Evolutionary conservation across 2,329 filamentous ascomycete genomes (phyloP).

Genomic region (Orbilia blumenaviensis): DNA sequence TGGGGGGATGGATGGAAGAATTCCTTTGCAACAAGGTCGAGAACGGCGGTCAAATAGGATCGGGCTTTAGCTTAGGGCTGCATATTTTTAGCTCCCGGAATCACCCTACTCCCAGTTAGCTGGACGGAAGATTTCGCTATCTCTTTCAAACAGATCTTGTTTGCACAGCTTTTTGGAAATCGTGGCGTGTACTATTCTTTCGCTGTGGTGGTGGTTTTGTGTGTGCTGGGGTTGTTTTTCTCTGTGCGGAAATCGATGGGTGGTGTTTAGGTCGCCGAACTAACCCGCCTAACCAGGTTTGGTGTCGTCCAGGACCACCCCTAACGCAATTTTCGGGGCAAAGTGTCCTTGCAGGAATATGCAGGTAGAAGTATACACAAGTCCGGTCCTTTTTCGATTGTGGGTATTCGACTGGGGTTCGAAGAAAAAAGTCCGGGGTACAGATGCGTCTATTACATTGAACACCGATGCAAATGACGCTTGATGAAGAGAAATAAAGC

Average conservation of each 20-base stretch:
- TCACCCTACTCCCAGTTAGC: slow-evolving; percentile 12
- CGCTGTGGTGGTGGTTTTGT: neutral
- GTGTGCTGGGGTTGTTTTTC: too few species aligned
- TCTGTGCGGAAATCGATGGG: neutral
- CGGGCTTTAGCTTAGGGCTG: slow-evolving; percentile 38
- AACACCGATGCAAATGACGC: slow-evolving; percentile 22
- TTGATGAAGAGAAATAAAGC: slow-evolving; percentile 7
- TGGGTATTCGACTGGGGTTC: slow-evolving; percentile 15
- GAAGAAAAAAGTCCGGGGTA: slow-evolving; percentile 26
- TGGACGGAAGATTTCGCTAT: slow-evolving; percentile 42
- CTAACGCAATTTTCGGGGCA: slow-evolving; percentile 32
- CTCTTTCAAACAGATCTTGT: slow-evolving; percentile 14
- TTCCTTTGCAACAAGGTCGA: slow-evolving; percentile 5
- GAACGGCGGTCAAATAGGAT: slow-evolving; percentile 16
- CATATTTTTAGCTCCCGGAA: slow-evolving; percentile 36
- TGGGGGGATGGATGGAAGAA: too few species aligned
- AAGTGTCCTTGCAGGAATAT: slow-evolving; percentile 26
- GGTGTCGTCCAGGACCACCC: neutral
- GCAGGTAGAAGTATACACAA: slow-evolving; percentile 1
- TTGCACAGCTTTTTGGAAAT: slow-evolving; percentile 2
- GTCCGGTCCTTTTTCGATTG: neutral
- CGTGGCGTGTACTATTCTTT: slow-evolving; percentile 17
- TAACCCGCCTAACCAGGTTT: slow-evolving; percentile 30
- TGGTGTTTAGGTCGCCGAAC: slow-evolving; percentile 51
- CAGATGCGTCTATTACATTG: slow-evolving; percentile 25